phyloP scores from a whole-genome alignment of 306 rosid species.

The Sindora glabra region DNA sequence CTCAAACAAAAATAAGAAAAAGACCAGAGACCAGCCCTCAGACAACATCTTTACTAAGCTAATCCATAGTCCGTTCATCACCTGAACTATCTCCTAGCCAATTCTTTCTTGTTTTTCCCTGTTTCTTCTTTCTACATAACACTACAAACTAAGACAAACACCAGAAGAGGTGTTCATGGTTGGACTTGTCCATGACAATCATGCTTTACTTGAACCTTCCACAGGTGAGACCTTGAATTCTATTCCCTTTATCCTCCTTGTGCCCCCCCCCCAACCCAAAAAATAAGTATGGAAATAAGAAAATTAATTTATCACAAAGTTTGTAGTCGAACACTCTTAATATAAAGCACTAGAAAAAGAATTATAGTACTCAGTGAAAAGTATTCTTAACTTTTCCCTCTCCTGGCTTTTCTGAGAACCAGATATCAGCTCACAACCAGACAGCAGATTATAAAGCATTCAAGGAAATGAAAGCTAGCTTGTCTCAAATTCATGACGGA shows the following conservation, averaged over 20 bases:
- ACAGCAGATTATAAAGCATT: conserved; percentile 1
- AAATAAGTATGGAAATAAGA: too few relatives aligned
- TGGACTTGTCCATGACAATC: not conserved
- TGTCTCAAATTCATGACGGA: not conserved
- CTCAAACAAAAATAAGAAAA: conserved; percentile 6
- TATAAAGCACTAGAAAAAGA: not conserved
- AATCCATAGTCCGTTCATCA: not conserved
- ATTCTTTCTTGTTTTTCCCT: not conserved
- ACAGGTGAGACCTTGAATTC: not conserved
- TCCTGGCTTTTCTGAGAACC: not conserved
- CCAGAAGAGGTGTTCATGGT: not conserved
- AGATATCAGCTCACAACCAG: not conserved
- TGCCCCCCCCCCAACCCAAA: too few relatives aligned
- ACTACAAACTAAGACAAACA: conserved; percentile 8
- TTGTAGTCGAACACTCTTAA: not conserved
- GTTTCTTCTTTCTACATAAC: not conserved
- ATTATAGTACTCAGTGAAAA: not conserved
- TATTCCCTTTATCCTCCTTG: too few relatives aligned
- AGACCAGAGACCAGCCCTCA: not conserved
- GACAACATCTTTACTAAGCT: conserved; percentile 5
- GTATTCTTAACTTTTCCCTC: not conserved
- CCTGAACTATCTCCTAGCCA: not conserved
- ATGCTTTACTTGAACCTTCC: conserved; percentile 5
- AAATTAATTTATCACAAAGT: too few relatives aligned
- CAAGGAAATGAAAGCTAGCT: not conserved